phyloP scores from a whole-genome alignment of 176 grass and related monocot species.

The Musa beccarii region DNA sequence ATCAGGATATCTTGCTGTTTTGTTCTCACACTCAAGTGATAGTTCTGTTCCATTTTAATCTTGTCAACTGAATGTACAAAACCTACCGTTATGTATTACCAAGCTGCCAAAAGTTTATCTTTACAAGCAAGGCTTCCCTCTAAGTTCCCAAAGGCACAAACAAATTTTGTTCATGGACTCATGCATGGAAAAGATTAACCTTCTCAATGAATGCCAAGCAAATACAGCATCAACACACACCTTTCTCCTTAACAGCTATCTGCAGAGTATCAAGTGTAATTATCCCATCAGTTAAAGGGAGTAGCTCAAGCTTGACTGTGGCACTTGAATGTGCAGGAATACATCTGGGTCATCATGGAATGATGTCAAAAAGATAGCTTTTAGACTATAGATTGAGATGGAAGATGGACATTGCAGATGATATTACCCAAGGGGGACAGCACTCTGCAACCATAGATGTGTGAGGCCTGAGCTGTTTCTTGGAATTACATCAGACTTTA shows the following conservation, averaged over 20 bases:
- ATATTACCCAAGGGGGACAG: constrained; percentile 85
- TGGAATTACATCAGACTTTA: constrained; percentile 2
- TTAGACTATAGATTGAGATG: constrained; percentile 8
- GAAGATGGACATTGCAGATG: constrained; percentile 13
- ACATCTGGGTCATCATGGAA: constrained; percentile 48
- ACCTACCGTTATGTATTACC: neutral
- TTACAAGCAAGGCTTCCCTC: neutral
- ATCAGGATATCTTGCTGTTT: neutral
- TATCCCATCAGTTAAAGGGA: constrained; percentile 92
- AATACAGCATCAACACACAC: constrained; percentile 13
- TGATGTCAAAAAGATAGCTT: neutral
- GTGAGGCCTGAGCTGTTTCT: constrained; percentile 55
- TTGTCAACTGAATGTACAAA: neutral
- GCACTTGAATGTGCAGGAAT: constrained; percentile 79
- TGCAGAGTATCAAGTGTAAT: constrained; percentile 87
- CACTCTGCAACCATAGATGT: constrained; percentile 92
- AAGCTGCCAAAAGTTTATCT: neutral
- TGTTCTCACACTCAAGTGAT: neutral
- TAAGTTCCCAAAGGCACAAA: neutral
- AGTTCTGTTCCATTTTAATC: neutral
- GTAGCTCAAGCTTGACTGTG: constrained; percentile 85
- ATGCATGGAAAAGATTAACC: neutral
- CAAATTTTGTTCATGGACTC: neutral
- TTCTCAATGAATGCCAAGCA: neutral
- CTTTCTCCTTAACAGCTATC: constrained; percentile 95